Conservation (phyloP, 2,329 filamentous ascomycete genomes). For the Fusarium chlamydosporum region DNA sequence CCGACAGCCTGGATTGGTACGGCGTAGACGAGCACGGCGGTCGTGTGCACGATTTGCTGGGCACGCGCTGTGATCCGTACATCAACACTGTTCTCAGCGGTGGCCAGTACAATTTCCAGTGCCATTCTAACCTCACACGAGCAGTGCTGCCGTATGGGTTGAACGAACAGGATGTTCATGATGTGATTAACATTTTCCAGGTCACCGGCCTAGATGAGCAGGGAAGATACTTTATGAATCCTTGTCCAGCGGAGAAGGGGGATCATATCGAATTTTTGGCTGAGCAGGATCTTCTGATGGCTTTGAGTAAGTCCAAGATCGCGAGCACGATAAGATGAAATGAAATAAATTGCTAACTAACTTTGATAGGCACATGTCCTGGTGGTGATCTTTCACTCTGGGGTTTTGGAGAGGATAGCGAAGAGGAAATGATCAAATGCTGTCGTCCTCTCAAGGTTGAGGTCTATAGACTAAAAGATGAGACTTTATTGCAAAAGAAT, state of each 20-base stretch:
- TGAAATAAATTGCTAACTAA: slow-evolving; percentile 35
- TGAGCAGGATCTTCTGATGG: slow-evolving; percentile 79
- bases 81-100: slow-evolving; percentile 80
- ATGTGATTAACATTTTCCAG: slow-evolving; percentile 89
- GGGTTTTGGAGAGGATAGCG: slow-evolving; percentile 80
- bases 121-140: slow-evolving; percentile 84
- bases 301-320: slow-evolving; percentile 60
- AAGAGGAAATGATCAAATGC: slow-evolving; percentile 76
- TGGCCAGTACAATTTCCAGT: slow-evolving; percentile 83
- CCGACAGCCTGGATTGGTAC: slow-evolving; percentile 75
- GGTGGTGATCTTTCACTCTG: slow-evolving; percentile 86
- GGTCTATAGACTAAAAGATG: slow-evolving; percentile 74
- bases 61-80: slow-evolving; percentile 88
- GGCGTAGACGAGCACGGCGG: slow-evolving; percentile 74
- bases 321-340: fast-evolving
- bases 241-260: slow-evolving; percentile 67
- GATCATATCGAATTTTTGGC: slow-evolving; percentile 83
- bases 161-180: slow-evolving; percentile 81
- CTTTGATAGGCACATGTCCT: slow-evolving; percentile 73
- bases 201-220: slow-evolving; percentile 81
- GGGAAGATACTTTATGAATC: slow-evolving; percentile 83
- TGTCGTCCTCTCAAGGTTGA: slow-evolving; percentile 82
- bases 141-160: slow-evolving; percentile 78
- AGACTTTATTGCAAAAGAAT: slow-evolving; percentile 61
- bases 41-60: slow-evolving; percentile 82